A percentile compares a stretch with the other conserved stretches of the same genome.
These are phyloP conservation scores for Lactuca saligna DNA, from an alignment of 129 eudicot species.

Conservation along the genomic window DNA sequence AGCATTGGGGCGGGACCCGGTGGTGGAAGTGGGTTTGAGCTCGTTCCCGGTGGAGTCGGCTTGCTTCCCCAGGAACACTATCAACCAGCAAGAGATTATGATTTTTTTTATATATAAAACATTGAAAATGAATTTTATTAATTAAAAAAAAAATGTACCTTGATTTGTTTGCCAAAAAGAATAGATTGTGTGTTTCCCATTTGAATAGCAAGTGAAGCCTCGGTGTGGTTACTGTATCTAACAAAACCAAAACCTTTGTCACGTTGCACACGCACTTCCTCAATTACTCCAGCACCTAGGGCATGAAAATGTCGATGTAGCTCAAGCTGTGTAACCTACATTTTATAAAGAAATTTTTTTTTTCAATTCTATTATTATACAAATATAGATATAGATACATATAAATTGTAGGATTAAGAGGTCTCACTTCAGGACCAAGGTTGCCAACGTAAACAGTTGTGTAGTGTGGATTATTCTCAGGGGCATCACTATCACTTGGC, in stretches of 20 bases:
- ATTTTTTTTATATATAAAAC: background rate
- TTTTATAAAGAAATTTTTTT: conserved; percentile 1
- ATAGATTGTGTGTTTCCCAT: conserved; percentile 68
- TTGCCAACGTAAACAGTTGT: conserved; percentile 72
- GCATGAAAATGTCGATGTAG: conserved; percentile 83
- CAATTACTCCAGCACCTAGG: conserved; percentile 76
- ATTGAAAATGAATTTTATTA: background rate
- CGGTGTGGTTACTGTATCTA: conserved; percentile 74
- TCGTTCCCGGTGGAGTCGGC: conserved; percentile 82
- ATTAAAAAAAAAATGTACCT: conserved; percentile 43
- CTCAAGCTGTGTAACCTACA: conserved; percentile 80
- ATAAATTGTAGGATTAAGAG: no score
- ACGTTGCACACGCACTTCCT: conserved; percentile 86
- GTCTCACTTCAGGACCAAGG: conserved; percentile 83
- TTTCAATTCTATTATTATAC: background rate
- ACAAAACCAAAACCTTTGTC: conserved; percentile 94
- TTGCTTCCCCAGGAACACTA: conserved; percentile 96
- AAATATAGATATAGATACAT: no score
- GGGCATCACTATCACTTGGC: conserved; percentile 34
- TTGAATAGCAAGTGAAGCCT: conserved; percentile 82
- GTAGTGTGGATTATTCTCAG: conserved; percentile 53
- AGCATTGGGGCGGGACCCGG: conserved; percentile 68
- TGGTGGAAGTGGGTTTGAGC: conserved; percentile 82
- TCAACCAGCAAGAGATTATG: background rate
- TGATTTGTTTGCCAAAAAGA: conserved; percentile 70